Conservation (phyloP, 2,329 filamentous ascomycete species). For the Paraphoma chrysanthemicola region DNA sequence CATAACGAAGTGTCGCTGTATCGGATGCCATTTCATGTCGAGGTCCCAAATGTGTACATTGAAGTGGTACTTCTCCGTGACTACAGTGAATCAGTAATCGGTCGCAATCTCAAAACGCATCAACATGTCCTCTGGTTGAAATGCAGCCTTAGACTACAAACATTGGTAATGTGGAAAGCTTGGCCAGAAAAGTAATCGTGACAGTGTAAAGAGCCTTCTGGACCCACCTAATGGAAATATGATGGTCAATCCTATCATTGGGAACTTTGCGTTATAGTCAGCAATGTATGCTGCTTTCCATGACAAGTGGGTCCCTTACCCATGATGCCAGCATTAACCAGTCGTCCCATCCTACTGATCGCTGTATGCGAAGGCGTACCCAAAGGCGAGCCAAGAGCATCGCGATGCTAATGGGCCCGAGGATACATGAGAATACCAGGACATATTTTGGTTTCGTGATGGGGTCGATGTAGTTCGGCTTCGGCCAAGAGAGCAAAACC, state of each 20-base stretch:
- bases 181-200: too few species aligned
- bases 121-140: too few species aligned
- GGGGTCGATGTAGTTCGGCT: conserved; percentile 22
- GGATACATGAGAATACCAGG: conserved; percentile 20
- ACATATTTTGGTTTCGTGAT: conserved; percentile 16
- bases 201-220: not conserved
- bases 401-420: conserved; percentile 22
- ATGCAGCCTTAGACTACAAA: too few species aligned
- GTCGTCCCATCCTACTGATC: conserved; percentile 29
- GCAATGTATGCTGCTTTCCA: too few species aligned
- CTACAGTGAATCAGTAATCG: conserved; percentile 13
- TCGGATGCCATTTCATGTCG: conserved; percentile 9
- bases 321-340: conserved; percentile 31
- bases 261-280: conserved; percentile 10
- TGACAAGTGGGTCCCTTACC: conserved; percentile 8
- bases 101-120: too few species aligned
- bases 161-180: too few species aligned
- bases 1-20: conserved; percentile 25
- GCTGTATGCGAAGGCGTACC: conserved; percentile 27
- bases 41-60: conserved; percentile 33
- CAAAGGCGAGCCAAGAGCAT: conserved; percentile 27
- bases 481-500: conserved; percentile 23
- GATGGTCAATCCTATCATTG: conserved; percentile 22
- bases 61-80: conserved; percentile 21
- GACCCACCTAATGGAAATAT: conserved; percentile 21